Conservation (phyloP, 1,284 basidiomycete genomes). For the Trichosporon faecale region DNA sequence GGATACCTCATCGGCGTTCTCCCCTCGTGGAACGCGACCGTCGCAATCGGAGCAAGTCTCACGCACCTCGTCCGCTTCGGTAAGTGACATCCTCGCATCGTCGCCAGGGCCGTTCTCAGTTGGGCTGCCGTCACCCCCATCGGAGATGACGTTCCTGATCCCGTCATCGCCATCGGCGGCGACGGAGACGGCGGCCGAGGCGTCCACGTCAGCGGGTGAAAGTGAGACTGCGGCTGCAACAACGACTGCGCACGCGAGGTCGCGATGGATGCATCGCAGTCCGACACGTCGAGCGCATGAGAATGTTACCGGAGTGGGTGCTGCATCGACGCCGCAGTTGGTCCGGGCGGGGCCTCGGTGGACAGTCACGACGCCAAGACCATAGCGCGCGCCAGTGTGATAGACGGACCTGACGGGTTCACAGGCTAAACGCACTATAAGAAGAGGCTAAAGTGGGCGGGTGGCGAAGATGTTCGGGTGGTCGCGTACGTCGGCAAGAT, state of each 20-base stretch:
- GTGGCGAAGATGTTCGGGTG: neutral
- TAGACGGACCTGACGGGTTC: neutral
- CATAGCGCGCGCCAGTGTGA: neutral
- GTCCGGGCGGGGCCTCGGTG: neutral
- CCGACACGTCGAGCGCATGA: neutral
- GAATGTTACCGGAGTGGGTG: neutral
- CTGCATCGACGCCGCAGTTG: neutral
- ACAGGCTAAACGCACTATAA: neutral
- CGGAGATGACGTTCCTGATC: slow-evolving; percentile 6
- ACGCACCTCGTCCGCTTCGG: slow-evolving; percentile 11
- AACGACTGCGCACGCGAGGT: neutral
- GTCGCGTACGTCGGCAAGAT: neutral
- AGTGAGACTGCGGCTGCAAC: neutral
- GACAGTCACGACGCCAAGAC: slow-evolving; percentile 8
- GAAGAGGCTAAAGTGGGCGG: neutral
- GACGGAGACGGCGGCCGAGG: neutral
- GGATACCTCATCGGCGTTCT: neutral
- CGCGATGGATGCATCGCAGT: neutral
- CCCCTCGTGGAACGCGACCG: neutral
- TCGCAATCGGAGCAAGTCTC: neutral
- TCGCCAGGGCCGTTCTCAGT: neutral
- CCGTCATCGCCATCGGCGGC: neutral
- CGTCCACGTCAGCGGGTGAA: neutral
- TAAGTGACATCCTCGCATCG: slow-evolving; percentile 6
- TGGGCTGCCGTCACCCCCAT: neutral